Evolutionary conservation across 1,139 yeast genomes (phyloP).

Genomic region (Yamadazyma mexicana): DNA sequence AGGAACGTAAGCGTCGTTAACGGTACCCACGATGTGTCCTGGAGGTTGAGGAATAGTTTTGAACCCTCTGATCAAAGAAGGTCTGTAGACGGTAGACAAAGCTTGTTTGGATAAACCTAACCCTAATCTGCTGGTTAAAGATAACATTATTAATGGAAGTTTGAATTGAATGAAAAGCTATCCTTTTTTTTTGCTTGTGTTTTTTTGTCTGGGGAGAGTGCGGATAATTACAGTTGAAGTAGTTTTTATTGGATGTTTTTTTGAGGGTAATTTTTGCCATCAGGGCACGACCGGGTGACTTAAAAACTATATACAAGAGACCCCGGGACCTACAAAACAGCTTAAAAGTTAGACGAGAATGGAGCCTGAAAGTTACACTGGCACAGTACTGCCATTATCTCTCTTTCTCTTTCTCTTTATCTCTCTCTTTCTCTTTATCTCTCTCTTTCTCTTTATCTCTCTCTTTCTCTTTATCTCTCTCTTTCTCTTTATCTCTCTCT

Average conservation of each 20-base stretch:
- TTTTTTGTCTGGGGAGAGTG: constrained; percentile 4
- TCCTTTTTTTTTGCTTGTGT: background rate
- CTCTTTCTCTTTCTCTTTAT: no score
- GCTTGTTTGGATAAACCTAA: constrained; percentile 9
- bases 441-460: no score
- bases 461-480: no score
- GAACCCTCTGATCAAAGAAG: constrained; percentile 26
- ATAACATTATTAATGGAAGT: constrained; percentile 6
- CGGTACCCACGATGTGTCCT: constrained; percentile 69
- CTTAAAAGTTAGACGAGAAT: no score
- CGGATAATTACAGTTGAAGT: constrained; percentile 12
- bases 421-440: no score
- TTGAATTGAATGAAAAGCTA: background rate
- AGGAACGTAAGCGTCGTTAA: constrained; percentile 73
- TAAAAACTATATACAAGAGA: background rate
- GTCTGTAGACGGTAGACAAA: constrained; percentile 12
- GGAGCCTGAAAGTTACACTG: no score
- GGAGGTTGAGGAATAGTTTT: constrained; percentile 61
- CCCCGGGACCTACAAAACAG: no score
- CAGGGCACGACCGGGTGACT: background rate
- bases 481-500: no score
- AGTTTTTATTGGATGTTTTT: constrained; percentile 11
- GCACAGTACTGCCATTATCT: no score
- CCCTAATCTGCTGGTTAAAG: constrained; percentile 10
- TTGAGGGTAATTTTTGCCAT: background rate